phyloP scores from a whole-genome alignment of 2,329 filamentous ascomycete species.

The Colletotrichum karsti region DNA sequence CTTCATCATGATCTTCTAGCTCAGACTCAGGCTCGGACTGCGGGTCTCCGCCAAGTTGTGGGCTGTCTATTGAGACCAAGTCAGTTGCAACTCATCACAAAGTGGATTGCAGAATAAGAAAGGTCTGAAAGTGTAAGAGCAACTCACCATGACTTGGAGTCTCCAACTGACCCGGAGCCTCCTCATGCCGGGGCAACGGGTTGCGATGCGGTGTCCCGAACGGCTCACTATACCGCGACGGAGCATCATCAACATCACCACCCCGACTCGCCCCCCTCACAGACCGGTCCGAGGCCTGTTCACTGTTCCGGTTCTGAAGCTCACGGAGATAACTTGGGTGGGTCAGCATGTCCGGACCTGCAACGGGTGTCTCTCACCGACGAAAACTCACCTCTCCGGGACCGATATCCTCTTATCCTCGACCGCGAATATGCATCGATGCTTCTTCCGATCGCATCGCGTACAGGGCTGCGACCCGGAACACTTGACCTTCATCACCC shows the following conservation, averaged over 20 bases:
- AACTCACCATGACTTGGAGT: constrained; percentile 17
- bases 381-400: constrained; percentile 31
- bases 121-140: background rate
- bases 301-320: constrained; percentile 24
- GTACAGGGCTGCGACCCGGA: constrained; percentile 32
- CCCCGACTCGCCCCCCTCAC: background rate
- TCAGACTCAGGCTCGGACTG: constrained; percentile 16
- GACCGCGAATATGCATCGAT: constrained; percentile 31
- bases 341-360: background rate
- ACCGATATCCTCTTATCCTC: constrained; percentile 33
- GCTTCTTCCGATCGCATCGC: constrained; percentile 32
- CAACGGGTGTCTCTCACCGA: background rate
- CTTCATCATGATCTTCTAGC: background rate
- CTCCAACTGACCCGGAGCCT: background rate
- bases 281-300: constrained; percentile 9
- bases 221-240: background rate
- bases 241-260: background rate
- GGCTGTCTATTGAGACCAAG: background rate
- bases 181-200: background rate
- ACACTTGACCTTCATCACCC: constrained; percentile 35
- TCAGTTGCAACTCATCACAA: background rate
- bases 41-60: background rate
- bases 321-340: constrained; percentile 26
- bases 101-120: background rate
- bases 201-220: constrained; percentile 13